Base-by-base conservation (phyloP, 1,139 yeast species). In the Yamadazyma dendronema region DNA sequence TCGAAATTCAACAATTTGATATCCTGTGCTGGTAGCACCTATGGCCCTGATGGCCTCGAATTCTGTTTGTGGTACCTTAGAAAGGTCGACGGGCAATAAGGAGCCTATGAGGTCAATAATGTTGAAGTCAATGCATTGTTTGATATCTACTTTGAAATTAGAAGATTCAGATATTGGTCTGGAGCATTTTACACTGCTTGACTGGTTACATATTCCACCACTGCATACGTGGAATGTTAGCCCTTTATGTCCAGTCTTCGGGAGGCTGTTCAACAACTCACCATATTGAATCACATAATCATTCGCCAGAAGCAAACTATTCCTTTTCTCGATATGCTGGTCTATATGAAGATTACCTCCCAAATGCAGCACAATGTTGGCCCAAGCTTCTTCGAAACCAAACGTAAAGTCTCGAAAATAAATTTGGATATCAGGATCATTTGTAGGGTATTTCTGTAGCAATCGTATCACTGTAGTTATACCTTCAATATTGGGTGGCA, bases 311-410 rank as follows among this genome's bases (percentile, higher is more conserved):
- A 29, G 9, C 34, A 13, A 11, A 34, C 21, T 10, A 4, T 13
- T 14, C 12, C 19, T 15, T 41, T 28, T 7, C 15, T 12, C 12
- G 11, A 13, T 3, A 42, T 15, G 9, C 4, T 27, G 29, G 8
- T 31, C 29, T 11, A 39, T 23, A 16, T 38, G 71, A 2, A 77
- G 43, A 17, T 50, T 52, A 0, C 67, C 65, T 3, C 53, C 47
- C 24, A 70, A 59, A 5, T 54, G 43, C 1, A 56, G 49, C 1
- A 66, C 61, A 1, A 77, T 50, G 8, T 63, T 64, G 2, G 67
- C 55, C 76, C 82, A 74, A 0, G 69, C 72, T 42, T 76, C 79
- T 47, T 80, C 86, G 42, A 77, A 78, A 1, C 86, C 85, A 2
- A 72, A 53, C 0, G 68, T 66, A 5, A 59, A 52, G 39, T 74